Evolutionary conservation across 768 basidiomycete genomes (phyloP).

Genomic region (Hirschioporus abietinus): DNA sequence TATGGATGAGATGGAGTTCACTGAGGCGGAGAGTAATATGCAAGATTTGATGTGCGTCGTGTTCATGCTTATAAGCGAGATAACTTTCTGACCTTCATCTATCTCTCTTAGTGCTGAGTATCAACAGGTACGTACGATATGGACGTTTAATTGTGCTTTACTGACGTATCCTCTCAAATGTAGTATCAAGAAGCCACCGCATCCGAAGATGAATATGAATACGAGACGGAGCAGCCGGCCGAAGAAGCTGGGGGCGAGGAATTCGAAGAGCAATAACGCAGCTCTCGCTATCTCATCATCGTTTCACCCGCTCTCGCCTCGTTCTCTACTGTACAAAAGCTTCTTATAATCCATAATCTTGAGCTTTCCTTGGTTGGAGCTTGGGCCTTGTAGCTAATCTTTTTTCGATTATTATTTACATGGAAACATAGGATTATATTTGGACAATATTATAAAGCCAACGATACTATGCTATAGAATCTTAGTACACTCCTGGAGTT

Average conservation of each 20-base stretch:
- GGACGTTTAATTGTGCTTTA: background rate
- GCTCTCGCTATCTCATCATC: background rate
- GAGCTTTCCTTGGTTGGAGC: background rate
- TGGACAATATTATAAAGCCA: background rate
- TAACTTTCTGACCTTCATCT: constrained; percentile 12
- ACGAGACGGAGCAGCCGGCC: constrained; percentile 22
- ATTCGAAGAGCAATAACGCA: constrained; percentile 24
- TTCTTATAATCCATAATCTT: background rate
- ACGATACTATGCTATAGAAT: background rate
- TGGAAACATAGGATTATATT: background rate
- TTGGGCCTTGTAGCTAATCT: background rate
- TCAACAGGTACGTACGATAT: constrained; percentile 55
- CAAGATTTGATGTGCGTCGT: constrained; percentile 71
- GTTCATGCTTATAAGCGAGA: constrained; percentile 2
- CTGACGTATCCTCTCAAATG: constrained; percentile 7
- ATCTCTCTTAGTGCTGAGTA: constrained; percentile 67
- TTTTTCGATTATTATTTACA: background rate
- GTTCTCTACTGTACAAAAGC: background rate
- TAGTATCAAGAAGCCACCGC: constrained; percentile 59
- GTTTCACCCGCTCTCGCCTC: background rate
- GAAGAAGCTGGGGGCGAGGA: constrained; percentile 20
- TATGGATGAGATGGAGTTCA: constrained; percentile 82
- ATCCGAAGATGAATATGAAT: constrained; percentile 38
- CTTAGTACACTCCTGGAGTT: no score
- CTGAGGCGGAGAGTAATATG: constrained; percentile 82